Conservation (phyloP, 2,329 filamentous ascomycete species). For the Leptographium wingfieldii region DNA sequence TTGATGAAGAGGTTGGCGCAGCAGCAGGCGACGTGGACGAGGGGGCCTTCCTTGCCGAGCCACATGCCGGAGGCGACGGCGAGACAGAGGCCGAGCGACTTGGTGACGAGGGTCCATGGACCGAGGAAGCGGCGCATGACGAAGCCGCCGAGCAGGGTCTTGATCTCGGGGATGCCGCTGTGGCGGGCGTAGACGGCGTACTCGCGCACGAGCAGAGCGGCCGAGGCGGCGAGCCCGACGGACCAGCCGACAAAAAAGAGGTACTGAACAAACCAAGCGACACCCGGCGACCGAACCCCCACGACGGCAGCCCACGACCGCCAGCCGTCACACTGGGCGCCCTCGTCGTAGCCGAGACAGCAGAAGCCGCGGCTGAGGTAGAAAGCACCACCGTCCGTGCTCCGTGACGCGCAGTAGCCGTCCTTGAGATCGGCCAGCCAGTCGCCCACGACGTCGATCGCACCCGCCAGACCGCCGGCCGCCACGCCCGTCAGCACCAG, state of each 20-base stretch:
- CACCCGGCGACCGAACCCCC: slow-evolving; percentile 37
- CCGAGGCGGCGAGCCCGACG: slow-evolving; percentile 64
- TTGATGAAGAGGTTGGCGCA: slow-evolving; percentile 93
- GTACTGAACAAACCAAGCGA: slow-evolving; percentile 75
- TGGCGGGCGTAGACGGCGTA: slow-evolving; percentile 86
- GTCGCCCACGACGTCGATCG: slow-evolving; percentile 79
- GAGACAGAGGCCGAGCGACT: slow-evolving; percentile 80
- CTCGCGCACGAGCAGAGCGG: slow-evolving; percentile 67
- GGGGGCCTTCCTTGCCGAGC: slow-evolving; percentile 89
- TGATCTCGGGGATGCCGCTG: slow-evolving; percentile 95
- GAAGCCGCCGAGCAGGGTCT: slow-evolving; percentile 88
- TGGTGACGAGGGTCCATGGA: slow-evolving; percentile 76
- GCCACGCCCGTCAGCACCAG: slow-evolving; percentile 74
- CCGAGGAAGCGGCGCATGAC: slow-evolving; percentile 82
- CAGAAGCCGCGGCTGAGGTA: slow-evolving; percentile 89
- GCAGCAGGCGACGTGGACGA: slow-evolving; percentile 94
- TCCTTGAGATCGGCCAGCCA: slow-evolving; percentile 91
- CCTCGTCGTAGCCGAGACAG: slow-evolving; percentile 80
- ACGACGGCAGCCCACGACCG: slow-evolving; percentile 69
- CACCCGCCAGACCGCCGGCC: slow-evolving; percentile 73
- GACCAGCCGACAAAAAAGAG: slow-evolving; percentile 77
- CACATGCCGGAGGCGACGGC: slow-evolving; percentile 91
- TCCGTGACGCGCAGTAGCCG: slow-evolving; percentile 68
- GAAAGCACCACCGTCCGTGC: slow-evolving; percentile 69
- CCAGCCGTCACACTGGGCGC: slow-evolving; percentile 77